Evolutionary conservation across 352 stramenopile genomes (phyloP), one percentile per base, ranked within the genome.

Genomic region (Phytophthora agathidicida): DNA sequence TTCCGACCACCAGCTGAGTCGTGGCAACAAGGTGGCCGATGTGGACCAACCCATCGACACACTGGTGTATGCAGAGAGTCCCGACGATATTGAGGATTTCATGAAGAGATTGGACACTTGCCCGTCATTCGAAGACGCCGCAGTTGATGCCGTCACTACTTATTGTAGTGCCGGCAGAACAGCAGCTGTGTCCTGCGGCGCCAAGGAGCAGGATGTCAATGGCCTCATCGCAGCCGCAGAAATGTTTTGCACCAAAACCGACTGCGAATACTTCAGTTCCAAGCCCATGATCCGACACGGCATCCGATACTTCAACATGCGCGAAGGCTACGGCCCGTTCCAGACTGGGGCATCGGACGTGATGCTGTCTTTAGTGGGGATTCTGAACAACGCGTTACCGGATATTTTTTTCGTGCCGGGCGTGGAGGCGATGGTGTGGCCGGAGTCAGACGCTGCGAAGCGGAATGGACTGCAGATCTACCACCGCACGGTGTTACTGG

Each of bases 251-350:
- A 41, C 23, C 2, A 36, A 48, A 33, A 86, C 75, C 5, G 22
- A 76, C 10, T 88, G 77, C 41, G 73, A 82, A 59, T 86, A 79
- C 42, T 65, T 75, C 13, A 80, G 70, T 10, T 31, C 80, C 44
- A 88, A 88, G 44, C 77, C 75, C 19, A 80, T 68, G 22, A 88
- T 85, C 30, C 46, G 61, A 35, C 77, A 85, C 35, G 23, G 53
- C 23, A 83, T 88, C 43, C 48, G 49, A 28, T 80, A 84, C 35
- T 88, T 85, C 36, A 83, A 88, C 65, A 86, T 88, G 77, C 75
- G 75, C 23, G 73, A 88, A 54, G 73, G 71, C 4, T 88, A 67
- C 23, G 75, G 77, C 1, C 75, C 75, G 19, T 84, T 70, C 53
- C 77, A 88, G 31, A 86, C 73, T 0, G 64, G 66, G 4, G 65